phyloP scores from a whole-genome alignment of 2,329 filamentous ascomycete species.

The Setomelanomma holmii region DNA sequence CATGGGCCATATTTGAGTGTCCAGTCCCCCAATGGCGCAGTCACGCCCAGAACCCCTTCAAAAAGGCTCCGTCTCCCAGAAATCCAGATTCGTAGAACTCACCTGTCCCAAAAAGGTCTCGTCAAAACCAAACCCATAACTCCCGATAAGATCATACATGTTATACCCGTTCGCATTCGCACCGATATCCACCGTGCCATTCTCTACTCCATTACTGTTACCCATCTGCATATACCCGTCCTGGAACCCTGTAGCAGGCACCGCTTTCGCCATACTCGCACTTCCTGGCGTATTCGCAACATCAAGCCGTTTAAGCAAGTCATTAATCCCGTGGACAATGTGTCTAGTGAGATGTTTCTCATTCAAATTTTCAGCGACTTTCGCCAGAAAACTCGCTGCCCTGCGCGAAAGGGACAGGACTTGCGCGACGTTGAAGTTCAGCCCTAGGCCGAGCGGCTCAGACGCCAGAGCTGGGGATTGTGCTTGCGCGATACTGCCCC shows the following conservation, averaged over 20 bases:
- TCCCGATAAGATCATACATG: constrained; percentile 40
- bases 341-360: constrained; percentile 40
- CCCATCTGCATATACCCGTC: constrained; percentile 5
- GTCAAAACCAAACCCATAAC: constrained; percentile 43
- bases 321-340: constrained; percentile 39
- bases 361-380: constrained; percentile 35
- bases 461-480: constrained; percentile 35
- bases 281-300: constrained; percentile 27
- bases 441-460: constrained; percentile 33
- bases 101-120: constrained; percentile 41
- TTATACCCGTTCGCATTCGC: constrained; percentile 29
- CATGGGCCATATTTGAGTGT: too few relatives aligned
- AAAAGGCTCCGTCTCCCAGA: constrained; percentile 37
- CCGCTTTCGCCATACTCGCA: neutral
- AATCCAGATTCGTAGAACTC: constrained; percentile 35
- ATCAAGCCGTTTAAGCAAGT: constrained; percentile 36
- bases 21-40: too few relatives aligned
- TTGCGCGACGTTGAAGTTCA: constrained; percentile 41
- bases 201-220: constrained; percentile 1
- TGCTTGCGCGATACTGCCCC: constrained; percentile 45
- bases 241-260: neutral
- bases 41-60: too few relatives aligned
- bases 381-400: constrained; percentile 33
- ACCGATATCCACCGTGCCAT: neutral
- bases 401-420: constrained; percentile 35